phyloP scores from a whole-genome alignment of 2,329 filamentous ascomycete genomes.

The Rosellinia necatrix region DNA sequence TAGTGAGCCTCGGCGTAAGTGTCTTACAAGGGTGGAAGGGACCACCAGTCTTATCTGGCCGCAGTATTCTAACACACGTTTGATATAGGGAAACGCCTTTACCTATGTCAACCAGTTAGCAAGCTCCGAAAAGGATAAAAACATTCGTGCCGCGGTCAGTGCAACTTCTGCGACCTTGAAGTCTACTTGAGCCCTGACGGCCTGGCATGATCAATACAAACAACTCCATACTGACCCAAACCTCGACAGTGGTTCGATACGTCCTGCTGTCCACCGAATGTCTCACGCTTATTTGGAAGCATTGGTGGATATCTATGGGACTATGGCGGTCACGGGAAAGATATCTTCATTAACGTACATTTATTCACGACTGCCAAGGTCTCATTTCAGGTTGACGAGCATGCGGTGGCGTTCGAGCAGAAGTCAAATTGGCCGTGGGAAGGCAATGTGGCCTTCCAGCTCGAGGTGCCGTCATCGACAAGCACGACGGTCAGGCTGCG shows the following conservation, averaged over 20 bases:
- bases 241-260: slow-evolving; percentile 57
- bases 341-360: slow-evolving; percentile 55
- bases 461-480: slow-evolving; percentile 42
- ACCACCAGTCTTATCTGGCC: too few species aligned
- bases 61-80: neutral
- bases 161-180: neutral
- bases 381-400: slow-evolving; percentile 43
- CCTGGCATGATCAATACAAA: neutral
- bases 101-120: slow-evolving; percentile 66
- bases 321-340: slow-evolving; percentile 37
- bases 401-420: slow-evolving; percentile 50
- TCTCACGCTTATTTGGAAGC: slow-evolving; percentile 59
- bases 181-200: neutral
- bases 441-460: slow-evolving; percentile 53
- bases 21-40: neutral
- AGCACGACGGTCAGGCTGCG: slow-evolving; percentile 52
- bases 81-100: slow-evolving; percentile 53
- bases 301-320: slow-evolving; percentile 63
- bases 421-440: slow-evolving; percentile 62
- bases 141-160: slow-evolving; percentile 48
- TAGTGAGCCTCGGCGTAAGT: slow-evolving; percentile 53
- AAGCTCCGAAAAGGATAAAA: slow-evolving; percentile 55
- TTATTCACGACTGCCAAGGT: slow-evolving; percentile 58
- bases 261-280: slow-evolving; percentile 65
- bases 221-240: neutral